Percentiles rank a stretch among this genome's conserved stretches.
These are phyloP conservation scores for Prinsepia uniflora DNA, from an alignment of 306 rosid genomes.

Conservation along the genomic window DNA sequence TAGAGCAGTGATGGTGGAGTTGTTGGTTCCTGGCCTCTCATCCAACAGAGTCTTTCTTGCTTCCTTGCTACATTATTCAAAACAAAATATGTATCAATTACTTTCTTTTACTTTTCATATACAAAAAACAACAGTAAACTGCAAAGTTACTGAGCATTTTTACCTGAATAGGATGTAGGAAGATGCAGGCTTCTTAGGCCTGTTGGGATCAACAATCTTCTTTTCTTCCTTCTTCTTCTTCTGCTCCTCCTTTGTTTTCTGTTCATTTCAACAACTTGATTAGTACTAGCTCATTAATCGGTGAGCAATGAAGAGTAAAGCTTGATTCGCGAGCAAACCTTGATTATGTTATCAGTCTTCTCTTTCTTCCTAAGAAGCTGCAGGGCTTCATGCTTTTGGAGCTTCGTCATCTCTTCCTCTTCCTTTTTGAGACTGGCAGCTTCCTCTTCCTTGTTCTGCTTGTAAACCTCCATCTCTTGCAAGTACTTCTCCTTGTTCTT, in stretches of 20 bases:
- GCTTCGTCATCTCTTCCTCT: conserved; percentile 72
- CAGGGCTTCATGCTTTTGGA: conserved; percentile 83
- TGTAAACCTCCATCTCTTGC: conserved; percentile 72
- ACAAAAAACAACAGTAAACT: not conserved
- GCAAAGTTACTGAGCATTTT: not conserved
- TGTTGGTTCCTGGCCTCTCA: conserved; percentile 51
- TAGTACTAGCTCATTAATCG: not conserved
- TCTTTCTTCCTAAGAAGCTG: conserved; percentile 84
- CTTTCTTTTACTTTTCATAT: not conserved
- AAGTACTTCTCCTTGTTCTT: conserved; percentile 71
- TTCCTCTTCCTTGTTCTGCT: conserved; percentile 72
- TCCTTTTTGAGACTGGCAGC: conserved; percentile 56
- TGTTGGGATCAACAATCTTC: conserved; percentile 64
- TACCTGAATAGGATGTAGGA: conserved; percentile 70
- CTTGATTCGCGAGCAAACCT: conserved; percentile 35
- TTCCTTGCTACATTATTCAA: conserved; percentile 47
- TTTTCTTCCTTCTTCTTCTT: conserved; percentile 62
- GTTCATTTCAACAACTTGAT: not conserved
- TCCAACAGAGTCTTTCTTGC: conserved; percentile 60
- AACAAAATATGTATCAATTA: not conserved
- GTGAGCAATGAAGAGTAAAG: not conserved
- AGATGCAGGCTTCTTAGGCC: conserved; percentile 81
- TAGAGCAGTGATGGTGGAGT: conserved; percentile 50
- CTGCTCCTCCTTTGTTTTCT: conserved; percentile 73
- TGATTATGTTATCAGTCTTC: conserved; percentile 73